Evolutionary conservation across 2,329 filamentous ascomycete genomes (phyloP), one percentile per base, ranked within the genome.

Genomic region (Colletotrichum sp.): DNA sequence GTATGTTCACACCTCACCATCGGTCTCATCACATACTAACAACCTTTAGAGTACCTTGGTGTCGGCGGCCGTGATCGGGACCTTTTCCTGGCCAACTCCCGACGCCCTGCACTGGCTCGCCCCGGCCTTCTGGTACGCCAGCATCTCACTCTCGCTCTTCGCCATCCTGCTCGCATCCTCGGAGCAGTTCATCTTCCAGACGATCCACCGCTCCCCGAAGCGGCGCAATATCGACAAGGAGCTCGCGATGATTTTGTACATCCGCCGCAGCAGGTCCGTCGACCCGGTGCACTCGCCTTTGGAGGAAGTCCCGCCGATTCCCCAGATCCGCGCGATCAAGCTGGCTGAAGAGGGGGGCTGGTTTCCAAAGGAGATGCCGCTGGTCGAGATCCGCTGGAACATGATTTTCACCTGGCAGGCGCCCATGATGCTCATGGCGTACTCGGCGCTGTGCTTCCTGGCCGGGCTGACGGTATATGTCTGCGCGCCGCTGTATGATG

Each of bases 391-490:
- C n/a, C 77, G 80, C 8, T 82, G 80, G 81, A 82, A 81, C 24
- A 82, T 81, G 81, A 77, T 81, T 2, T 82, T 82, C 64, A 81
- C 80, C 0, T 82, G 81, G 80, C 80, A 81, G 75, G 80, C 80
- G 30, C 80, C 80, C 12, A 80, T 81, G 70, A 81, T 82, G 80
- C 78, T 81, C 10, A 66, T 82, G 49, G 77, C 80, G 5, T 82
- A 81, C 71, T 78, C 80, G 6, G 71, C 80, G 12, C 74, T 81
- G 15, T 77, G 72, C 6, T 82, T 82, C 60, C 60, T 81, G 6
- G 65, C 76, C 10, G 75, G 80, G 5, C 49, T 80, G 34, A 79
- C 76, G n/a, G 69, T 80, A 3, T 81, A 80, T 60, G 76, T 81
- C 30, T 80, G 76, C 52, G 75, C 79, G 34, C 80, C 80, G 3